A percentile compares a stretch with the other conserved stretches of the same genome.
Evolutionary conservation across 2,329 filamentous ascomycete genomes (phyloP).

Genomic region (Microthyrium microscopicum): DNA sequence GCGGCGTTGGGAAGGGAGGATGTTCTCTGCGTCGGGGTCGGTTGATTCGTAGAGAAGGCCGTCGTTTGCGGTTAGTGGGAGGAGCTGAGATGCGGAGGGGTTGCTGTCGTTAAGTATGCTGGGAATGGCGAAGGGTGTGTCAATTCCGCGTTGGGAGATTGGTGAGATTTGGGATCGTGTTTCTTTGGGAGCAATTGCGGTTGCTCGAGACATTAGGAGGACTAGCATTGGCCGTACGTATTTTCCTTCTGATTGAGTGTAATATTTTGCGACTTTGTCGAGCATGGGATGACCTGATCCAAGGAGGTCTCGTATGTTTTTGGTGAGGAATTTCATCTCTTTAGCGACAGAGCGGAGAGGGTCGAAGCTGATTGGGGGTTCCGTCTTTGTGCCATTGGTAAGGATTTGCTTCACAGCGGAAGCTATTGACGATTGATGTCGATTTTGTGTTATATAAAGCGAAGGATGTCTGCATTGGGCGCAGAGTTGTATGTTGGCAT

Average conservation of each 20-base stretch:
- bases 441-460: constrained; percentile 27
- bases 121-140: constrained; percentile 43
- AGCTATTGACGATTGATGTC: constrained; percentile 51
- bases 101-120: constrained; percentile 65
- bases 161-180: constrained; percentile 23
- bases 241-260: constrained; percentile 91
- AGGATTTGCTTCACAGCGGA: constrained; percentile 52
- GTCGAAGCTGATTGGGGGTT: constrained; percentile 60
- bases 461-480: too few species aligned
- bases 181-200: constrained; percentile 52
- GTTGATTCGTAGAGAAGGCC: constrained; percentile 27
- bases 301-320: constrained; percentile 82
- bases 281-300: constrained; percentile 89
- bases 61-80: constrained; percentile 30
- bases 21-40: constrained; percentile 46
- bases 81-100: constrained; percentile 40
- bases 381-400: constrained; percentile 33
- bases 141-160: constrained; percentile 26
- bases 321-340: constrained; percentile 90
- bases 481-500: too few species aligned
- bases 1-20: constrained; percentile 82
- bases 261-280: constrained; percentile 94
- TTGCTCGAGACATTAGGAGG: constrained; percentile 89
- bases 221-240: constrained; percentile 90
- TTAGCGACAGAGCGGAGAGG: constrained; percentile 81